These are phyloP conservation scores for Bolboschoenus planiculmis DNA, from an alignment of 176 grass and related monocot species.

Conservation along the genomic window DNA sequence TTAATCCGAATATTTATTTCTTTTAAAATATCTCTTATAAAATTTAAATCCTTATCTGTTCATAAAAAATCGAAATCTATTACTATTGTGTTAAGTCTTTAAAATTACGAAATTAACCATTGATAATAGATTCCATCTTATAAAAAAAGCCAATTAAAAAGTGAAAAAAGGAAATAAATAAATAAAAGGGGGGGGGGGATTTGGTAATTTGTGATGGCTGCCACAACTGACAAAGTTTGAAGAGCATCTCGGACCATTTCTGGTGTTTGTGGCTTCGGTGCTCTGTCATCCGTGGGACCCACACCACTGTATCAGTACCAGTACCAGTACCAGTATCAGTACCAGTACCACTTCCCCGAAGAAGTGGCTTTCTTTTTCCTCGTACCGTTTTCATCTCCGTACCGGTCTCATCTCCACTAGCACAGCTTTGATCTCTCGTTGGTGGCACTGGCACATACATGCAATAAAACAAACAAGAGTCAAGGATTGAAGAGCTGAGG, in stretches of 20 bases:
- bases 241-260: slow-evolving; percentile 25
- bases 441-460: too few species aligned
- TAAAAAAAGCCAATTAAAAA: not conserved
- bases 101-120: not conserved
- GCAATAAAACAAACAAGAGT: too few species aligned
- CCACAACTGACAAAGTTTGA: slow-evolving; percentile 11
- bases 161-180: not conserved
- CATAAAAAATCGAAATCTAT: too few species aligned
- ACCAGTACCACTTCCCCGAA: not conserved
- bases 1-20: too few species aligned
- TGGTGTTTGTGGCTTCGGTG: not conserved
- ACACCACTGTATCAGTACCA: not conserved
- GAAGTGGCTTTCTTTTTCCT: not conserved
- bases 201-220: not conserved
- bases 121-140: not conserved
- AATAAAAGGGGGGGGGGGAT: not conserved
- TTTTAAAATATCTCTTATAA: too few species aligned
- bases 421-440: too few species aligned
- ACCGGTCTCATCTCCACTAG: not conserved
- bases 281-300: not conserved
- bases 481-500: too few species aligned
- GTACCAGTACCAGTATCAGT: not conserved
- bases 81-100: too few species aligned
- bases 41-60: too few species aligned
- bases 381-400: not conserved